Evolutionary conservation across 208 protist species (phyloP), one percentile per base, ranked within the genome.

Genomic region (Naegleria fowleri): DNA sequence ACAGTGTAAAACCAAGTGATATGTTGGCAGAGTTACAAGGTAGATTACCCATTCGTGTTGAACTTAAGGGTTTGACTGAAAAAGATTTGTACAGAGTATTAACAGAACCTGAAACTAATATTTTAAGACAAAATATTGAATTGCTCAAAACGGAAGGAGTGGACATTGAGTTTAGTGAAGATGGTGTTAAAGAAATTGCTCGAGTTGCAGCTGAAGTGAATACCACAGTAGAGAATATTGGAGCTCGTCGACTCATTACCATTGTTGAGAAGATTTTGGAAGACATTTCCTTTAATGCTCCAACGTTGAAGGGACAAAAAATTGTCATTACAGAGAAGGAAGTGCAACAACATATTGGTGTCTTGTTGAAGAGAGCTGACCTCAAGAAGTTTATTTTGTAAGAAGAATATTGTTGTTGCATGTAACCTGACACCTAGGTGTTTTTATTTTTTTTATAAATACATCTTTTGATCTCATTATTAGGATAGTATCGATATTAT

Each of bases 1-100:
- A 99, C 94, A 96, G 92, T 85, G 96, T 97, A 29, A 98, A 98
- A 92, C 97, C 97, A 43, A 96, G 94, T 22, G 97, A 98, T 93
- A 98, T 98, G 96, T 93, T 98, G 33, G 96, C 97, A 33, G 96
- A 98, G 94, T 94, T 98, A 79, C 97, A 99, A 92, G 98, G 98
- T 29, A 97, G 98, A 19, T 94, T 99, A 40, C 98, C 98, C 2
- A 98, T 99, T 86, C 96, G 98, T n/a, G 98, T 99, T 36, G 97
- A 99, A 93, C 95, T 99, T n/a, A 96, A 98, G 92, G 93, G 96
- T 58, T 95, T 99, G 75, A 97, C 95, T 3, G 95, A 98, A 92
- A 92, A 96, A 4, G 98, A 99, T 92, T 97, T 99, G 86, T 97
- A 97, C 29, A 95, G 96, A 76, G 99, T 99, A 87, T 92, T 99